Conservation (phyloP, 2,329 filamentous ascomycete species). For the Plenodomus lindquistii region DNA sequence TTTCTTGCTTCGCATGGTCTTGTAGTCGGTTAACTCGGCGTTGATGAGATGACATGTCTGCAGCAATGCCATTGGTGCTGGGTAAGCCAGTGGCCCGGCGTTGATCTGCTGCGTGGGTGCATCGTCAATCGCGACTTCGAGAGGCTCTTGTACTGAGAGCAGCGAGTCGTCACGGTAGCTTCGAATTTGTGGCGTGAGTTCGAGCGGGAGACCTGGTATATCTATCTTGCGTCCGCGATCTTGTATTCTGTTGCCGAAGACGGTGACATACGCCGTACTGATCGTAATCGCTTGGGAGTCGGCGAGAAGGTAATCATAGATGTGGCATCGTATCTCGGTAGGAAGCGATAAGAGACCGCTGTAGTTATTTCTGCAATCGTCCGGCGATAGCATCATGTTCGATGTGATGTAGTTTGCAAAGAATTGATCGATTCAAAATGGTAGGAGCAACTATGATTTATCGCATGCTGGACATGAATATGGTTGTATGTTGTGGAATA, state of each 20-base stretch:
- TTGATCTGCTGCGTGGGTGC: conserved; percentile 4
- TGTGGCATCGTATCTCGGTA: conserved; percentile 47
- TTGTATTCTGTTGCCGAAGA: conserved; percentile 31
- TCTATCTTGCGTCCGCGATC: conserved; percentile 26
- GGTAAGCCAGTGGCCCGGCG: conserved; percentile 18
- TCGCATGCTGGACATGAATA: background rate
- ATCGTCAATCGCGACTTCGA: conserved; percentile 22
- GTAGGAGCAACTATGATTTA: conserved; percentile 1
- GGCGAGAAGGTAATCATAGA: conserved; percentile 47
- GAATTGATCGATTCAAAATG: background rate
- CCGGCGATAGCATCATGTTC: conserved; percentile 2
- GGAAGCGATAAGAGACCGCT: conserved; percentile 36
- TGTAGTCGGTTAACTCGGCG: conserved; percentile 42
- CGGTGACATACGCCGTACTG: conserved; percentile 41
- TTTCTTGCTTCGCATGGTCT: conserved; percentile 22
- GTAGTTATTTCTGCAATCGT: conserved; percentile 2
- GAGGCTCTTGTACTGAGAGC: conserved; percentile 34
- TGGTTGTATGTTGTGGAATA: conserved; percentile 1
- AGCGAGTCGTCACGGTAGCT: conserved; percentile 38
- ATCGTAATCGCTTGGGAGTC: conserved; percentile 45
- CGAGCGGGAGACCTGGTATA: conserved; percentile 44
- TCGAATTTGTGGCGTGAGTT: conserved; percentile 41
- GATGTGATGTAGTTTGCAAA: background rate
- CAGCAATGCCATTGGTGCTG: conserved; percentile 30
- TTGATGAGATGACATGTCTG: conserved; percentile 40